Base-by-base conservation (phyloP, 129 eudicot species). In the Chrysanthemum makinoi region DNA sequence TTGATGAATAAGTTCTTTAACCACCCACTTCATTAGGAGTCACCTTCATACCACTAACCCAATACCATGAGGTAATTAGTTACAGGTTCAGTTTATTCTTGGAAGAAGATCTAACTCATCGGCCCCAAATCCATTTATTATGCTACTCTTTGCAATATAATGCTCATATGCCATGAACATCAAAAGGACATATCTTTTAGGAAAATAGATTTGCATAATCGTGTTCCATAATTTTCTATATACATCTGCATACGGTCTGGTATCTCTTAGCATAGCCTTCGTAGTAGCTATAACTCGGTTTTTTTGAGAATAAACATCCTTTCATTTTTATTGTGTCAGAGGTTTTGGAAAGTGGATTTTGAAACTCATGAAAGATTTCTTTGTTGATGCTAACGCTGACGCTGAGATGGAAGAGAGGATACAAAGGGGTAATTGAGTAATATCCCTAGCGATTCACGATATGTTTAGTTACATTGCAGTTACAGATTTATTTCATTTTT, bases 311-410 rank as follows among this genome's bases (percentile, higher is more conserved):
- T 52, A 52, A 52, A 15, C 18, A 52, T 13, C 4, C 13, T 26
- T 44, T 46, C 16, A 24, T 10, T 75, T 75, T 28, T 14, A 13
- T 30, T 74, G n/a, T 68, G 54, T 65, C 70, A 89, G 98, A 87
- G 95, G 96, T 64, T 86, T 89, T 17, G 98, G 98, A 51, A 89
- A 87, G 77, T 94, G 98, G 98, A 85, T 87, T 14, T 58, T 94
- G 84, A 86, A 67, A 84, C 87, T 81, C 70, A 84, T 87, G 90
- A 80, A 83, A 83, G 93, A 79, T 13, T 89, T 89, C 83, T 94
- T 94, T 66, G 65, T 74, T 49, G 86, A 77, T 62, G 82, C 70
- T 54, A 81, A 72, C 62, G 84, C 86, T 46, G 90, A 72, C 53
- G 84, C 86, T 39, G 90, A 79, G 59, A 74, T 55, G 22, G 97